These are phyloP conservation scores for Ogataea methanolica DNA, from an alignment of 805 yeast species.

Conservation along the genomic window DNA sequence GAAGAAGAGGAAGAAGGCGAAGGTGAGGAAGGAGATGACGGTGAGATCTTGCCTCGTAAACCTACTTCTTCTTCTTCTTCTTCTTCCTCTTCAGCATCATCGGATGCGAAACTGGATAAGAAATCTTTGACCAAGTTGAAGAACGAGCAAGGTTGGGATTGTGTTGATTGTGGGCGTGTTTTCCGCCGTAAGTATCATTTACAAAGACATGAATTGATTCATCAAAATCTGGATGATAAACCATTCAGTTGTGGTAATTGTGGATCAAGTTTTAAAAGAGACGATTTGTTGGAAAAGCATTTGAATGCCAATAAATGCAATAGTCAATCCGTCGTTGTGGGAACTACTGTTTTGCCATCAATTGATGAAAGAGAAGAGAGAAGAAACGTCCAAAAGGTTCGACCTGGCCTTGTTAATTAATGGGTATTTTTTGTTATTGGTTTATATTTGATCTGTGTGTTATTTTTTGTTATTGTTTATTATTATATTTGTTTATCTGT, in stretches of 20 bases:
- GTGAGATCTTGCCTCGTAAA: not conserved
- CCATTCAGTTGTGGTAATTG: slow-evolving; percentile 16
- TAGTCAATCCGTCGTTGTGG: not conserved
- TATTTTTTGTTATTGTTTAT: no score
- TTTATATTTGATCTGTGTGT: no score
- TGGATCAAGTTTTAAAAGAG: slow-evolving; percentile 14
- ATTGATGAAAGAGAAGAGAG: no score
- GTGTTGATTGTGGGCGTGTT: slow-evolving; percentile 12
- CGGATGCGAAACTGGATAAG: not conserved
- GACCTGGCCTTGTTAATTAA: no score
- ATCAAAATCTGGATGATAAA: slow-evolving; percentile 12
- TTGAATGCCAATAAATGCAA: slow-evolving; percentile 10
- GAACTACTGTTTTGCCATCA: no score
- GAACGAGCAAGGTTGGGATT: slow-evolving; percentile 6
- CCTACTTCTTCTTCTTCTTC: no score
- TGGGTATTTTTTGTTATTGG: no score
- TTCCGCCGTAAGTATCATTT: slow-evolving; percentile 20
- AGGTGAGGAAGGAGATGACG: not conserved
- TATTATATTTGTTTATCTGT: no score
- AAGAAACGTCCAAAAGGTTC: no score
- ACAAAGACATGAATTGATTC: slow-evolving; percentile 16
- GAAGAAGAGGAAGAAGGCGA: slow-evolving; percentile 3
- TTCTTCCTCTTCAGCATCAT: no score
- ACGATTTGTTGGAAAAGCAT: slow-evolving; percentile 17
- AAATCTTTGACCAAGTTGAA: slow-evolving; percentile 1